phyloP scores from a whole-genome alignment of 179 eudicot genomes.

The Spergularia azorica region DNA sequence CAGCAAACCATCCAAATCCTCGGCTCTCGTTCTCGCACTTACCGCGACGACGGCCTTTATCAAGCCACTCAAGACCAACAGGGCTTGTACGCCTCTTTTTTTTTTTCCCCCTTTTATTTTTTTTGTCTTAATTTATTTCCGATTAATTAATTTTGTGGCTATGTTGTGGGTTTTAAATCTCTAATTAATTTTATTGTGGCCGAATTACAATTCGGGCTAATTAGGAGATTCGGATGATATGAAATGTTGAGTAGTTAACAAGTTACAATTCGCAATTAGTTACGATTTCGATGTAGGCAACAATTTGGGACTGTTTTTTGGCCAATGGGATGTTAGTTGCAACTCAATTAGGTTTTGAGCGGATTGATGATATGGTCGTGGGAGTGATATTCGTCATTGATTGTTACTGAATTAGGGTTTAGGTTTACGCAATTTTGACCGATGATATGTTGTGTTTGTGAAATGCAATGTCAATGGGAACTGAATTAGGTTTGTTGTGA shows the following conservation, averaged over 20 bases:
- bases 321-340: too few relatives aligned
- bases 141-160: background rate
- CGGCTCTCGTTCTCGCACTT: slow-evolving; percentile 65
- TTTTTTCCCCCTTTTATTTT: too few relatives aligned
- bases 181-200: too few relatives aligned
- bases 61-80: slow-evolving; percentile 90
- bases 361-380: background rate
- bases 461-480: background rate
- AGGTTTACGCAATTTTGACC: too few relatives aligned
- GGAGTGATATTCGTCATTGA: background rate
- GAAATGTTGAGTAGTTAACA: too few relatives aligned
- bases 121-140: background rate
- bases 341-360: background rate
- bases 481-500: background rate
- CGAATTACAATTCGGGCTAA: too few relatives aligned
- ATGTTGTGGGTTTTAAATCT: background rate
- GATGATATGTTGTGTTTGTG: background rate
- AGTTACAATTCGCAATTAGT: too few relatives aligned
- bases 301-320: too few relatives aligned
- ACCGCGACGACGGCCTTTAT: slow-evolving; percentile 78
- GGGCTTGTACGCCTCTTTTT: slow-evolving; percentile 62
- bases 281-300: too few relatives aligned
- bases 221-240: too few relatives aligned
- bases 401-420: background rate
- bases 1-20: slow-evolving; percentile 68